These are phyloP conservation scores for Wickerhamiella siamensis DNA, from an alignment of 805 yeast species.

Conservation along the genomic window DNA sequence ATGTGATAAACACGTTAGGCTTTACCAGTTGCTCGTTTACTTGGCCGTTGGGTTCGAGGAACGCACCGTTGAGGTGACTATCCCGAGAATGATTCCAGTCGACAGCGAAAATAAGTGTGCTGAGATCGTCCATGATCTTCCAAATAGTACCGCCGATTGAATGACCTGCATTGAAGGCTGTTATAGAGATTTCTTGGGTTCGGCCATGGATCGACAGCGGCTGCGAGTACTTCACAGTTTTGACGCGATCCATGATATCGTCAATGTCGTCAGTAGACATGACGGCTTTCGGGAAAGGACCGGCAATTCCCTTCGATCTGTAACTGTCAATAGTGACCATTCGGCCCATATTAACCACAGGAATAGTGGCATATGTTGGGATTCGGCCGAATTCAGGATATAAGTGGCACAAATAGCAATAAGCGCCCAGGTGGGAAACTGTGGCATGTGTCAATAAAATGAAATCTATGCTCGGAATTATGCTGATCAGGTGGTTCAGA, in stretches of 20 bases:
- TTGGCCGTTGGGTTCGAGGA: conserved; percentile 44
- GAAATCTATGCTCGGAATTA: conserved; percentile 39
- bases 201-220: conserved; percentile 23
- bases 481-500: conserved; percentile 25
- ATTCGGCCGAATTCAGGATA: conserved; percentile 44
- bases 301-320: conserved; percentile 55
- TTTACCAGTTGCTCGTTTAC: conserved; percentile 44
- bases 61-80: conserved; percentile 62
- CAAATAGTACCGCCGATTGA: conserved; percentile 88
- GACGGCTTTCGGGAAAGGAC: conserved; percentile 42
- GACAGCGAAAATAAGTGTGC: conserved; percentile 75
- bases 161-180: conserved; percentile 86
- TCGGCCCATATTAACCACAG: conserved; percentile 75
- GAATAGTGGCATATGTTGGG: conserved; percentile 79
- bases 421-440: conserved; percentile 66
- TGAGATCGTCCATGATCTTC: conserved; percentile 59
- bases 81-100: conserved; percentile 93
- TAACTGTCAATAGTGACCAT: conserved; percentile 75
- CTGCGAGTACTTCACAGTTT: conserved; percentile 65
- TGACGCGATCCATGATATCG: conserved; percentile 57
- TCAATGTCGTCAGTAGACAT: conserved; percentile 66
- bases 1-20: conserved; percentile 74
- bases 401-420: conserved; percentile 44
- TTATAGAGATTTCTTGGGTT: conserved; percentile 33
- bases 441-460: conserved; percentile 82